phyloP scores from a whole-genome alignment of 169 alveolate genomes.

The Miamiensis avidus region DNA sequence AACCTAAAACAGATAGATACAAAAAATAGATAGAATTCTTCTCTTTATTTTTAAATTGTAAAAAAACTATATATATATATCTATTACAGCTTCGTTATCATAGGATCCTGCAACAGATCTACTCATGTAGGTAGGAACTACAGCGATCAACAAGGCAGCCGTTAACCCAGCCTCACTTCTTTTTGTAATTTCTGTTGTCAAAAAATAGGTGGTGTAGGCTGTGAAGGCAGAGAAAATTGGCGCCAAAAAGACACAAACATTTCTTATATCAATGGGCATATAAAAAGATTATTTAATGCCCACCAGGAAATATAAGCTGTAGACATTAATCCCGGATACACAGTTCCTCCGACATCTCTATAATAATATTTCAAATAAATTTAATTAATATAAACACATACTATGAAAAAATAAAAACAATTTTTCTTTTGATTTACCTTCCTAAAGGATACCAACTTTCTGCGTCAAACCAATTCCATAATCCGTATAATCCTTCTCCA shows the following conservation, averaged over 20 bases:
- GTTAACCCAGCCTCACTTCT: constrained; percentile 94
- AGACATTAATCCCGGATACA: constrained; percentile 98
- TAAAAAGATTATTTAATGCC: constrained; percentile 68
- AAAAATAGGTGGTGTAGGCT: constrained; percentile 91
- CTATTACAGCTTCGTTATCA: constrained; percentile 96
- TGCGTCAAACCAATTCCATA: constrained; percentile 98
- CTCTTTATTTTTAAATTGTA: too few species aligned
- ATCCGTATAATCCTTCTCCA: constrained; percentile 92
- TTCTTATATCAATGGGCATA: constrained; percentile 91
- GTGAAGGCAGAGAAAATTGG: constrained; percentile 96
- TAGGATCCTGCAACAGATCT: constrained; percentile 97
- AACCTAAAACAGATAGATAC: too few species aligned
- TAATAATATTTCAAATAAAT: too few species aligned
- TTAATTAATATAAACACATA: not conserved
- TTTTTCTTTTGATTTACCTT: constrained; percentile 52
- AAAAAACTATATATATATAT: too few species aligned
- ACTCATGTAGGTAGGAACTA: constrained; percentile 96
- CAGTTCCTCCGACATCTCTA: constrained; percentile 95
- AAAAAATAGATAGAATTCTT: too few species aligned
- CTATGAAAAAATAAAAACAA: too few species aligned
- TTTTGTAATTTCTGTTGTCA: constrained; percentile 91
- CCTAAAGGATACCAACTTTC: constrained; percentile 99
- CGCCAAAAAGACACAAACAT: constrained; percentile 96
- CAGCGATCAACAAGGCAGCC: constrained; percentile 95
- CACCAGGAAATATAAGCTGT: constrained; percentile 90